phyloP scores from a whole-genome alignment of 2,329 filamentous ascomycete genomes.

The Ustilaginoidea virens region DNA sequence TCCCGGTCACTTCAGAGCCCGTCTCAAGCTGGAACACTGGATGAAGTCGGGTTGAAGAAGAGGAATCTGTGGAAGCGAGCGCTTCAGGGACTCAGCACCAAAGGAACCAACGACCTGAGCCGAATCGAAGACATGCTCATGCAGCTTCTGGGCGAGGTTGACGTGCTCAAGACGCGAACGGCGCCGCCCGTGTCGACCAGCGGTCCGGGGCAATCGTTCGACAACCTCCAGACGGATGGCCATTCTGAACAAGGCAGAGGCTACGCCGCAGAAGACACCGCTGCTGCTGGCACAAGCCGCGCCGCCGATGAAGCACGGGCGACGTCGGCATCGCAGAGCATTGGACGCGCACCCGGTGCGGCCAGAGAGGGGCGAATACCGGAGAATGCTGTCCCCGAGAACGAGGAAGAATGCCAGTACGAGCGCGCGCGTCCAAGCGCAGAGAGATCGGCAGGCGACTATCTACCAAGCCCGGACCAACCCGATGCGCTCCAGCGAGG shows the following conservation, averaged over 20 bases:
- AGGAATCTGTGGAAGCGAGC: constrained; percentile 89
- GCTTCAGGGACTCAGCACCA: constrained; percentile 77
- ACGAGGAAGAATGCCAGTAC: constrained; percentile 55
- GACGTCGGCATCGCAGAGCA: constrained; percentile 48
- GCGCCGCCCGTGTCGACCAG: constrained; percentile 23
- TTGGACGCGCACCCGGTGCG: no score
- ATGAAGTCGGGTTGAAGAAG: constrained; percentile 57
- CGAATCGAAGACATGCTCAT: constrained; percentile 88
- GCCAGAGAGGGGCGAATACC: no score
- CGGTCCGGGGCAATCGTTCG: constrained; percentile 48
- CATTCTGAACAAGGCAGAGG: constrained; percentile 56
- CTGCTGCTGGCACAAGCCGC: constrained; percentile 53
- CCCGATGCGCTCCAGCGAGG: constrained; percentile 25
- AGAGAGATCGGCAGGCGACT: constrained; percentile 26
- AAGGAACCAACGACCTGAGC: constrained; percentile 73
- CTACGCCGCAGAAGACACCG: constrained; percentile 69
- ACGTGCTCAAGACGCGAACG: constrained; percentile 56
- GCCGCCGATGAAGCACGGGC: constrained; percentile 51
- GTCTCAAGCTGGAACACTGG: constrained; percentile 38
- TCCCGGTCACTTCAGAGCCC: constrained; percentile 42
- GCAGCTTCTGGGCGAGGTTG: constrained; percentile 82
- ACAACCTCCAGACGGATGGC: constrained; percentile 46
- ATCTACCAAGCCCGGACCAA: constrained; percentile 45
- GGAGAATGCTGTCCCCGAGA: constrained; percentile 75
- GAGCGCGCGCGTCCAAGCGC: constrained; percentile 30